Evolutionary conservation across 371 early-diverging fungal species (phyloP).

Genomic region (Chytridium lagenaria): DNA sequence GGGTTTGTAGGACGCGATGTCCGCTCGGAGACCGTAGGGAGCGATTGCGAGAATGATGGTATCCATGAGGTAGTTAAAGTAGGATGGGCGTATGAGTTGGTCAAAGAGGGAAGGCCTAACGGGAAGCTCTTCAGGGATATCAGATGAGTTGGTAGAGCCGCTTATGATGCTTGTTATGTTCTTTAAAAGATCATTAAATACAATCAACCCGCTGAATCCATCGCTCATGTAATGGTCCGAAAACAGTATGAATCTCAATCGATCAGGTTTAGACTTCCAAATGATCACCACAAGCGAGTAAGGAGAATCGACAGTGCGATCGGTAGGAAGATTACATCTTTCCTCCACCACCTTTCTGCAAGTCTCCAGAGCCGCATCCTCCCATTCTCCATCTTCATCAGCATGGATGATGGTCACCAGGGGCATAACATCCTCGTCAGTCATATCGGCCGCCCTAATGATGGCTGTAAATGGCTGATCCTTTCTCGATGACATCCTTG

Average conservation of each 20-base stretch:
- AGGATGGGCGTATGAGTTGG: neutral
- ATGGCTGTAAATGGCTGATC: neutral
- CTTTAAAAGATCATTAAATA: neutral
- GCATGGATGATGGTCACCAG: neutral
- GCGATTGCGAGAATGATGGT: neutral
- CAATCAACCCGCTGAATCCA: slow-evolving; percentile 3
- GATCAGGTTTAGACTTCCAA: neutral
- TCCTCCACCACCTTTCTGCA: neutral
- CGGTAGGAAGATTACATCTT: neutral
- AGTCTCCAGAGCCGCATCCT: neutral
- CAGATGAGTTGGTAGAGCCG: neutral
- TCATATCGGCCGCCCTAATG: neutral
- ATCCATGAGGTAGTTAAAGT: neutral
- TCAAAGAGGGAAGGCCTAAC: neutral
- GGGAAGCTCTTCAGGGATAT: slow-evolving; percentile 9
- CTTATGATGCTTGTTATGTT: neutral
- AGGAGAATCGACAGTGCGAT: neutral
- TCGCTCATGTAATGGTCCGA: neutral
- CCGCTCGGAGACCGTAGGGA: neutral
- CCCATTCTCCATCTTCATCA: neutral
- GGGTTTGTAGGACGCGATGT: neutral
- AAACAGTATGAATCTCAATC: neutral
- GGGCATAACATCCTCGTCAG: neutral
- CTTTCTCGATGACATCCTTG: neutral
- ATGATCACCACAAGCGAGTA: neutral